Evolutionary conservation across 352 stramenopile genomes (phyloP), one percentile per base, ranked within the genome.

Genomic region (Plasmopara viticola): DNA sequence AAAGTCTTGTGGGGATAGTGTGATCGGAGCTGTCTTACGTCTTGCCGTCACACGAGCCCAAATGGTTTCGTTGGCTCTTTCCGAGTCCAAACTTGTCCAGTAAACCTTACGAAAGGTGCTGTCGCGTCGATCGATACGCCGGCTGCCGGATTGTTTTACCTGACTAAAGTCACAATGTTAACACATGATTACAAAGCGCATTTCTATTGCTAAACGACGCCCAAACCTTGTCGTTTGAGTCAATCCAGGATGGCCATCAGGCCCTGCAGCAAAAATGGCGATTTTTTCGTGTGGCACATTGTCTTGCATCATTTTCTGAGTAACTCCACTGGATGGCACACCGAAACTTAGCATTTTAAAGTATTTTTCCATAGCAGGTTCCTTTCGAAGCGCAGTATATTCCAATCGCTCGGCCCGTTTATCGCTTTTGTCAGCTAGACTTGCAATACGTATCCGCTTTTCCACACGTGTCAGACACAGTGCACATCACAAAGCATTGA

Each of bases 331-430:
- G 3, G 20, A 25, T 17, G 78, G 76, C 40, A 93, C 82, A 10
- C 82, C 82, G 43, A 90, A 87, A 8, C 58, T 67, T 25, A 93
- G 68, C 82, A 93, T 90, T 44, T 88, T 90, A 58, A 93, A 90
- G 45, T 93, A 93, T 29, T 90, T 93, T 6, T 78, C 74, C 74
- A 90, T 85, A 14, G 64, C 62, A n/a, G 72, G 64, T 46, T 93
- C 75, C 6, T 42, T 50, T 10, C 70, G 62, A 41, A 93, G 60
- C 4, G 76, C 66, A 38, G 76, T 59, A 47, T 84, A 88, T 35
- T 67, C 77, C 8, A 67, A 56, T 12, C 65, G 70, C 56, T 90
- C 79, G 4, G 57, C 44, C 44, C 41, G 25, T 54, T 49, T 42
- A 10, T 12, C 18, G 14, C 13, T 5, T 14, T 9, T 37, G 20